A percentile compares a stretch with the other conserved stretches of the same genome.
Conservation (phyloP, 2,329 filamentous ascomycete species). For the Paecilomyces formosus region DNA sequence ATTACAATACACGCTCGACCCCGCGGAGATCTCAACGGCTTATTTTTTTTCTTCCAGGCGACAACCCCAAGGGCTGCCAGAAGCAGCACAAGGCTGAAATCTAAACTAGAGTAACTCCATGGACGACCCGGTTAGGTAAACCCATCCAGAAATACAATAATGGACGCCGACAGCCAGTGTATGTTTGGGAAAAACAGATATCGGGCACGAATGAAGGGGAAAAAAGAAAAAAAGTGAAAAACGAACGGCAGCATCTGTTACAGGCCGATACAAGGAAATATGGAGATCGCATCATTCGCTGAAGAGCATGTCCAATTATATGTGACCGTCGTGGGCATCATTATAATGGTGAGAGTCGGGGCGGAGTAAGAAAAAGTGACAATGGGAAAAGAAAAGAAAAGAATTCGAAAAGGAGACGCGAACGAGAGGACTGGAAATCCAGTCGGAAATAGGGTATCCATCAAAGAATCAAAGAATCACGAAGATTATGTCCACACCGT, state of each 20-base stretch:
- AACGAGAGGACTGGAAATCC: slow-evolving; percentile 2
- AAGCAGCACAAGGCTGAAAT: background rate
- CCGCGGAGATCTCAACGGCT: background rate
- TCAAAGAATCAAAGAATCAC: slow-evolving; percentile 12
- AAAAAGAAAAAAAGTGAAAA: background rate
- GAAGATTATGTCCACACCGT: slow-evolving; percentile 1
- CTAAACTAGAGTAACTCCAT: background rate
- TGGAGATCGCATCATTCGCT: slow-evolving; percentile 6
- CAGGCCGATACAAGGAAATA: slow-evolving; percentile 1
- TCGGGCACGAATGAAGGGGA: background rate
- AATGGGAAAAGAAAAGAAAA: slow-evolving; percentile 5
- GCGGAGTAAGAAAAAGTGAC: slow-evolving; percentile 2
- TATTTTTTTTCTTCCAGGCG: too few relatives aligned
- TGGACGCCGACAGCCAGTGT: background rate
- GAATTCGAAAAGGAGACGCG: slow-evolving; percentile 2
- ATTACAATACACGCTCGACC: background rate
- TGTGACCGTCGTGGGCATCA: slow-evolving; percentile 14
- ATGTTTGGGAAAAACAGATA: background rate
- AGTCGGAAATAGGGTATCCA: slow-evolving; percentile 14
- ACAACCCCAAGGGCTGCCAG: background rate
- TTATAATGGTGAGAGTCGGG: slow-evolving; percentile 6
- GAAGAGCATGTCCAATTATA: slow-evolving; percentile 7
- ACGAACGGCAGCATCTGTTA: background rate
- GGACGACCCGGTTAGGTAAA: background rate
- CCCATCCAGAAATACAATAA: background rate